Evolutionary conservation across 805 yeast species (phyloP).

Genomic region (Pichia membranifaciens): DNA sequence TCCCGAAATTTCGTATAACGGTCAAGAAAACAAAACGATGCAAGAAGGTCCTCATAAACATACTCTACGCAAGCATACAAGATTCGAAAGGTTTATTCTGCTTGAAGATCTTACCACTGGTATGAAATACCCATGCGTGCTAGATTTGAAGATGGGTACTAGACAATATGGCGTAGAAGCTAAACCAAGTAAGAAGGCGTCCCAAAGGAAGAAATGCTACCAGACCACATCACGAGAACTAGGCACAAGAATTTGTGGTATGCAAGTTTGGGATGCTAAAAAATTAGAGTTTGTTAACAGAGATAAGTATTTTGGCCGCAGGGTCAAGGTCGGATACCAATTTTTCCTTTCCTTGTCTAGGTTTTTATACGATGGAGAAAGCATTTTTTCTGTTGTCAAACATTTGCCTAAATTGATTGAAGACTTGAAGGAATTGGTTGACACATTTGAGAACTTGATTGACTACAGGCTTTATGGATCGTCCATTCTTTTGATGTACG

Average conservation of each 20-base stretch:
- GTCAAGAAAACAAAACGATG: conserved; percentile 4
- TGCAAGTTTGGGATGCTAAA: conserved; percentile 70
- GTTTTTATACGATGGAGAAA: conserved; percentile 72
- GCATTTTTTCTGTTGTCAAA: conserved; percentile 49
- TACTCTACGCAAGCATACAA: conserved; percentile 32
- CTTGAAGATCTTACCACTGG: conserved; percentile 87
- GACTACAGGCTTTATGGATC: conserved; percentile 93
- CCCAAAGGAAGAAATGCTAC: conserved; percentile 78
- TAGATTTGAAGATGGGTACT: conserved; percentile 97
- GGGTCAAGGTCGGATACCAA: conserved; percentile 61
- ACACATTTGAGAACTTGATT: conserved; percentile 47
- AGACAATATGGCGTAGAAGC: conserved; percentile 98
- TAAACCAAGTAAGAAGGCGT: conserved; percentile 54
- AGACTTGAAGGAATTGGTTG: conserved; percentile 52
- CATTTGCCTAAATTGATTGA: conserved; percentile 64
- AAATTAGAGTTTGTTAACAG: conserved; percentile 50
- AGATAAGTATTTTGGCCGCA: conserved; percentile 91
- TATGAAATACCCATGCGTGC: conserved; percentile 79
- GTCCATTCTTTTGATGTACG: conserved; percentile 82
- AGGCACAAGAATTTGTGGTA: conserved; percentile 93
- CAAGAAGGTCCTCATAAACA: conserved; percentile 4
- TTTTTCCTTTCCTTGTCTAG: conserved; percentile 70
- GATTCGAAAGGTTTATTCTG: conserved; percentile 75
- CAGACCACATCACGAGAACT: conserved; percentile 72
- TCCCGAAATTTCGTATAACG: no score